Conservation (phyloP, 179 eudicot genomes). For the Beta macrorhiza region DNA sequence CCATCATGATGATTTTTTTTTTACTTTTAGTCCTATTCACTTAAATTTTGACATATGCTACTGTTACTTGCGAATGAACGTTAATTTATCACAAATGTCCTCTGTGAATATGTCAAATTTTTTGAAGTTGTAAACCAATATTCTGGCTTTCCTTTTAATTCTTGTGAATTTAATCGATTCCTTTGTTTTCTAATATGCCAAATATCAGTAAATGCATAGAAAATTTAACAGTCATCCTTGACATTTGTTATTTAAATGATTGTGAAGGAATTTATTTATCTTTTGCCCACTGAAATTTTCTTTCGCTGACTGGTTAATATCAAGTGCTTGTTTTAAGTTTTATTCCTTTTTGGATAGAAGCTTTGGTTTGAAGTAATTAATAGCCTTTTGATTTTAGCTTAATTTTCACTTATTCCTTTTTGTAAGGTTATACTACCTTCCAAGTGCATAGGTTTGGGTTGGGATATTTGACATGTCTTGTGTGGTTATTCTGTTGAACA, state of each 20-base stretch:
- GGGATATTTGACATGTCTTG: slow-evolving; percentile 1
- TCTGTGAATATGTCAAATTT: background rate
- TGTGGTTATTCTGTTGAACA: slow-evolving; percentile 10
- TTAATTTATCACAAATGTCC: background rate
- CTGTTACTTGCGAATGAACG: background rate
- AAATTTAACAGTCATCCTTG: background rate
- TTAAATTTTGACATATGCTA: background rate
- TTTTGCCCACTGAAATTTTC: background rate
- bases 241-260: background rate
- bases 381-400: background rate
- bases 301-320: background rate
- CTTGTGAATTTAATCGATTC: background rate
- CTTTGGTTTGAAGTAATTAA: background rate
- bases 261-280: background rate
- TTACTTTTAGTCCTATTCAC: no score
- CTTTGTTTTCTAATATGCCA: background rate
- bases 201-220: background rate
- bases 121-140: background rate
- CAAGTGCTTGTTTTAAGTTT: background rate
- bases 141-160: background rate
- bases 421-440: slow-evolving; percentile 4
- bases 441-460: background rate
- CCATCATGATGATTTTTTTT: background rate
- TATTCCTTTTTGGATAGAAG: background rate
- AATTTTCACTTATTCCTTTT: background rate